A percentile compares a stretch with the other conserved stretches of the same genome.
Evolutionary conservation across 2,329 filamentous ascomycete species (phyloP).

Genomic region (Aspergillus latus): DNA sequence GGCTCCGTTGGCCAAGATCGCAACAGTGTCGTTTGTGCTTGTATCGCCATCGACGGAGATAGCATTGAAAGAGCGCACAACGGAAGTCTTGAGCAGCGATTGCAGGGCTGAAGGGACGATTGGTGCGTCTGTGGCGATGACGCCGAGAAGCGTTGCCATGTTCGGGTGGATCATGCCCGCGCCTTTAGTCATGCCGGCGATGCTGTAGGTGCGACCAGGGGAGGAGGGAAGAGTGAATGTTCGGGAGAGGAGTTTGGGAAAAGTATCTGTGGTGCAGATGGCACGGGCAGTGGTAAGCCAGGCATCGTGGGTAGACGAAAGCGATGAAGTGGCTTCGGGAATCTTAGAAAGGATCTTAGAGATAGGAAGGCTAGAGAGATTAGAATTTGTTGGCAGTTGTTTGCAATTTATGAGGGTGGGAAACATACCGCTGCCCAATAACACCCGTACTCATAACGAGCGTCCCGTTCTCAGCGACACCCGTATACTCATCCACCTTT

Average conservation of each 20-base stretch:
- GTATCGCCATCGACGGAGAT: constrained; percentile 98
- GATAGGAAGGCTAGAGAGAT: constrained; percentile 69
- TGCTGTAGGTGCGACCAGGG: constrained; percentile 70
- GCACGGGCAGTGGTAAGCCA: constrained; percentile 86
- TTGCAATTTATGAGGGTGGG: background rate
- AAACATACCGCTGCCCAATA: constrained; percentile 77
- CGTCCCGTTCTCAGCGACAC: constrained; percentile 59
- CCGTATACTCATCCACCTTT: constrained; percentile 69
- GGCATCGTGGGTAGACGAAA: constrained; percentile 75
- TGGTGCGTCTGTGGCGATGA: constrained; percentile 88
- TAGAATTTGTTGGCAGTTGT: background rate
- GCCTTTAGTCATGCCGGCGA: constrained; percentile 95
- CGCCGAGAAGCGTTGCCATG: constrained; percentile 92
- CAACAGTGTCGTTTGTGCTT: constrained; percentile 94
- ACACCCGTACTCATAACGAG: constrained; percentile 98
- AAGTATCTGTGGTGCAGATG: constrained; percentile 99
- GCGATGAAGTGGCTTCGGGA: constrained; percentile 68
- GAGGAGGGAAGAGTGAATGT: constrained; percentile 82
- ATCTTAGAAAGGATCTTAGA: constrained; percentile 84
- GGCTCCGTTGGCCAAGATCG: constrained; percentile 91
- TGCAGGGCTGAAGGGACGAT: constrained; percentile 68
- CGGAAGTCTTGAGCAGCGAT: constrained; percentile 68
- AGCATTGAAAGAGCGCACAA: constrained; percentile 87
- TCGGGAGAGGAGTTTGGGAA: constrained; percentile 88
- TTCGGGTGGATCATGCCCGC: constrained; percentile 99